Evolutionary conservation across 129 eudicot species (phyloP).

Genomic region (Cynara cardunculus): DNA sequence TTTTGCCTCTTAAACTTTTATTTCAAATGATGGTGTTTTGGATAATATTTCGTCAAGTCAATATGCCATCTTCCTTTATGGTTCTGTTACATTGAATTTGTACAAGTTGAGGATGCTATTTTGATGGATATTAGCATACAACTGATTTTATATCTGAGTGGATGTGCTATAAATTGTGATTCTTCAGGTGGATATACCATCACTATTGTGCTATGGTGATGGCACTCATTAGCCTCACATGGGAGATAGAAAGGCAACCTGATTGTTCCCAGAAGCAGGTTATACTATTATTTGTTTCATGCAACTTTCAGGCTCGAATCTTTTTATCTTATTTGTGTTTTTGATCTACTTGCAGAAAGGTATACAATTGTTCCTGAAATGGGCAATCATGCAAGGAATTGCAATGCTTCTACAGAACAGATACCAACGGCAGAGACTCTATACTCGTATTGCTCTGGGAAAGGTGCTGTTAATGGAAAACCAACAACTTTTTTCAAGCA

Average conservation of each 20-base stretch:
- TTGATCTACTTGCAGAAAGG: conserved; percentile 60
- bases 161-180: background rate
- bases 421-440: conserved; percentile 92
- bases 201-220: conserved; percentile 93
- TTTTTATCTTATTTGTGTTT: background rate
- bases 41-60: background rate
- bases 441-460: conserved; percentile 92
- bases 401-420: conserved; percentile 94
- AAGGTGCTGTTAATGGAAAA: conserved; percentile 48
- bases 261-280: conserved; percentile 87
- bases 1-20: background rate
- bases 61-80: background rate
- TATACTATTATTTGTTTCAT: background rate
- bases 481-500: background rate
- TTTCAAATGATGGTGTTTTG: background rate
- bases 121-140: background rate
- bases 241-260: conserved; percentile 93
- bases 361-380: conserved; percentile 66
- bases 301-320: background rate
- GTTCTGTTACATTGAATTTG: background rate
- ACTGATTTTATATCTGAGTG: background rate
- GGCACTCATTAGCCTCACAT: conserved; percentile 97
- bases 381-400: conserved; percentile 99
- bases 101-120: background rate
- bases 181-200: conserved; percentile 97